A percentile compares a stretch with the other conserved stretches of the same genome.
Conservation (phyloP, 2,329 filamentous ascomycete species). For the Botrytis medusae region DNA sequence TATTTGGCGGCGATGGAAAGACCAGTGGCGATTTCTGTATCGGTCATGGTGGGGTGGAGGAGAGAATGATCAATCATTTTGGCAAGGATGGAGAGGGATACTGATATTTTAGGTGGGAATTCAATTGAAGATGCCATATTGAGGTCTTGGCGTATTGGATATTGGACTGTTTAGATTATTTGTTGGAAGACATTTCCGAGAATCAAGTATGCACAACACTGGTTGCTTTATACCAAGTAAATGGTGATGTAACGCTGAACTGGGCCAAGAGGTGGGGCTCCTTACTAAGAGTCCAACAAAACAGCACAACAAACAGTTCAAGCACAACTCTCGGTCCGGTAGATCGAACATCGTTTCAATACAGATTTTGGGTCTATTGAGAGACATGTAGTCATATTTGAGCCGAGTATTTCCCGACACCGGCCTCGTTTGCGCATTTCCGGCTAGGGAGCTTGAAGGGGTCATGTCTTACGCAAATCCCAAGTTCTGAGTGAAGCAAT, state of each 20-base stretch:
- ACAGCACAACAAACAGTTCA: background rate
- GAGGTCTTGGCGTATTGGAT: background rate
- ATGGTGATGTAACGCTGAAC: background rate
- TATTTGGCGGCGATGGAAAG: slow-evolving; percentile 49
- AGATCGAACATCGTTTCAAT: background rate
- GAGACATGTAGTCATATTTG: background rate
- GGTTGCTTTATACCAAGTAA: background rate
- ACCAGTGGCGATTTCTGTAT: slow-evolving; percentile 51
- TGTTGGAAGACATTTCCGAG: background rate
- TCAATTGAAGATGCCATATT: background rate
- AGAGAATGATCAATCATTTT: slow-evolving; percentile 62
- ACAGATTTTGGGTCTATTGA: background rate
- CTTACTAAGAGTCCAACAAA: background rate
- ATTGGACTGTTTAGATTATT: background rate
- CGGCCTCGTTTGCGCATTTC: background rate
- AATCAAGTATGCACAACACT: background rate
- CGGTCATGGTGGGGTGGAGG: slow-evolving; percentile 61
- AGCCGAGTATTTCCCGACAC: background rate
- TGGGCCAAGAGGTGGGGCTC: background rate
- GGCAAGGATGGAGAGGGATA: slow-evolving; percentile 50
- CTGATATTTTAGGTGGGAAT: slow-evolving; percentile 38
- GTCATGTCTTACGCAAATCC: background rate
- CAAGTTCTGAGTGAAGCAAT: background rate
- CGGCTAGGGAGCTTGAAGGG: no score
- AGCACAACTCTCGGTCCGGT: background rate